A percentile compares a stretch with the other conserved stretches of the same genome.
These are phyloP conservation scores for Coffea humblotiana DNA, from an alignment of 305 asterid genomes.

Conservation along the genomic window DNA sequence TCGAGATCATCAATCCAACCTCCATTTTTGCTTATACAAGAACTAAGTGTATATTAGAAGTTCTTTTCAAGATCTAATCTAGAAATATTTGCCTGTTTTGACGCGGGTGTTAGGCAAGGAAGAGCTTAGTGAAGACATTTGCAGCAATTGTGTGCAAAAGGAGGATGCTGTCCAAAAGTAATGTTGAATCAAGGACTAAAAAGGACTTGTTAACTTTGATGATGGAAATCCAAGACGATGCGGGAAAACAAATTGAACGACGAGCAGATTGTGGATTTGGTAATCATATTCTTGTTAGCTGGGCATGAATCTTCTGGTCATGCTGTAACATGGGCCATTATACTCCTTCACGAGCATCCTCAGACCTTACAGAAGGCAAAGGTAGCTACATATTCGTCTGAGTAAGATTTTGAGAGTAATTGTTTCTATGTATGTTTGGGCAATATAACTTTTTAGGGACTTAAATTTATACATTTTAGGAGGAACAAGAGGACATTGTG, in stretches of 20 bases:
- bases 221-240: constrained; percentile 52
- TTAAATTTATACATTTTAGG: constrained; percentile 15
- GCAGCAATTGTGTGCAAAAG: constrained; percentile 39
- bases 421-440: background rate
- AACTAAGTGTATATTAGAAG: too few relatives aligned
- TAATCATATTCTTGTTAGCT: constrained; percentile 71
- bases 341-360: constrained; percentile 58
- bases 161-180: constrained; percentile 29
- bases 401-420: background rate
- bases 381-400: constrained; percentile 26
- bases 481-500: constrained; percentile 37
- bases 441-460: too few relatives aligned
- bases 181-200: constrained; percentile 10
- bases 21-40: too few relatives aligned
- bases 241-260: constrained; percentile 48
- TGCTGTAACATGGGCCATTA: constrained; percentile 63
- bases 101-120: constrained; percentile 52
- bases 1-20: too few relatives aligned
- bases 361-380: constrained; percentile 51
- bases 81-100: background rate
- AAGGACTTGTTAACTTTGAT: constrained; percentile 71
- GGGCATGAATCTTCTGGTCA: constrained; percentile 96
- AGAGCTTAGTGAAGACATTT: constrained; percentile 44
- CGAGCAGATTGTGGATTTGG: constrained; percentile 62
- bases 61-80: too few relatives aligned